These are phyloP conservation scores for Anacardium occidentale DNA, from an alignment of 345 rosid species.

Conservation along the genomic window DNA sequence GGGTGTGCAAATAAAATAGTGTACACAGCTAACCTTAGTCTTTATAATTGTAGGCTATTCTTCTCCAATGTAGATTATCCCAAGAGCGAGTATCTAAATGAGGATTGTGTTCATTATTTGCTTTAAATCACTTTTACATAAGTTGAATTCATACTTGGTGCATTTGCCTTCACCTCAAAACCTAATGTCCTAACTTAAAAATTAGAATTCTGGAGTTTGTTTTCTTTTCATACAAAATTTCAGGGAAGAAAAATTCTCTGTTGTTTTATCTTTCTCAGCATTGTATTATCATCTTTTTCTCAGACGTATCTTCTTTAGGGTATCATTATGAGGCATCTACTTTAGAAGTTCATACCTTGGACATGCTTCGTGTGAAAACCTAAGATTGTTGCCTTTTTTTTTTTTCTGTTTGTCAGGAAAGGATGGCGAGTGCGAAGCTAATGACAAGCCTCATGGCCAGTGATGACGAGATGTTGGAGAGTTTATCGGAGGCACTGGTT, in stretches of 20 bases:
- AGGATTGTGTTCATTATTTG: background rate
- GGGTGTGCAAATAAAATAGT: background rate
- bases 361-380: no score
- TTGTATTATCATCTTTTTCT: no score
- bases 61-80: background rate
- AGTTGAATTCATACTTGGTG: background rate
- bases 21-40: background rate
- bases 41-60: background rate
- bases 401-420: slow-evolving; percentile 53
- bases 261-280: no score
- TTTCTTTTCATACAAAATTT: background rate
- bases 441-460: slow-evolving; percentile 81
- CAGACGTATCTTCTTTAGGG: no score
- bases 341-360: no score
- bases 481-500: slow-evolving; percentile 61
- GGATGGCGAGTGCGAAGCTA: slow-evolving; percentile 77
- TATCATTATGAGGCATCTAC: no score
- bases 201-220: background rate
- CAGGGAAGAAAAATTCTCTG: no score
- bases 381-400: no score
- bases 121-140: background rate
- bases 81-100: background rate
- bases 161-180: background rate
- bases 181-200: background rate
- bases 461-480: slow-evolving; percentile 65